Conservation (phyloP, 805 yeast species). For the Ogataea thermomethanolica region DNA sequence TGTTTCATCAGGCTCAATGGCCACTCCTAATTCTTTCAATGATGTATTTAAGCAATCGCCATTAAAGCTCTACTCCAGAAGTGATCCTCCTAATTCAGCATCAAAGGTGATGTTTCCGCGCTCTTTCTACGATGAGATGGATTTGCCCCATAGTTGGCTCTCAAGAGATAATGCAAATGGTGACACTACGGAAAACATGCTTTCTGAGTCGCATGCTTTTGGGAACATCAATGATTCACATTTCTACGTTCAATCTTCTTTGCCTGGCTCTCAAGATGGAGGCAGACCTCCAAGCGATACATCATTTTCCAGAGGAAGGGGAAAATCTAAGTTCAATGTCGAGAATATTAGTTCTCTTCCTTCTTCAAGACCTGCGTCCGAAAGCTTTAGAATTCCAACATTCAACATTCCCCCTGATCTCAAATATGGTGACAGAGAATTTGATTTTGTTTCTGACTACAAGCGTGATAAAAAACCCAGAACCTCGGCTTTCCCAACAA, state of each 20-base stretch:
- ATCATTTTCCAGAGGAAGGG: constrained; percentile 12
- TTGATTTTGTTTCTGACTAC: constrained; percentile 7
- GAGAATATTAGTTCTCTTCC: constrained; percentile 18
- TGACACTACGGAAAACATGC: constrained; percentile 17
- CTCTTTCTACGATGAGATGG: constrained; percentile 16
- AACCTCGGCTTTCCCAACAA: constrained; percentile 13
- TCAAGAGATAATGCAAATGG: constrained; percentile 12
- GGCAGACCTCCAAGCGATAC: constrained; percentile 13
- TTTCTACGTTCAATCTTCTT: constrained; percentile 16
- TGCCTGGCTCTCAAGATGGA: constrained; percentile 20
- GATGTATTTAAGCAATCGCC: constrained; percentile 17
- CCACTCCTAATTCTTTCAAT: constrained; percentile 9
- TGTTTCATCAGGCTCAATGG: constrained; percentile 7
- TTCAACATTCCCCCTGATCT: constrained; percentile 18
- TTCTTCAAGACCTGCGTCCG: constrained; percentile 15
- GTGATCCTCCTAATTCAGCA: constrained; percentile 11
- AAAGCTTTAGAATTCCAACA: constrained; percentile 16
- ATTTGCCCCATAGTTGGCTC: constrained; percentile 14
- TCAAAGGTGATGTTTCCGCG: constrained; percentile 15
- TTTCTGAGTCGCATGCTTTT: constrained; percentile 15
- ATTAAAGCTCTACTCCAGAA: constrained; percentile 12
- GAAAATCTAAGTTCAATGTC: constrained; percentile 10
- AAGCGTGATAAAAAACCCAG: constrained; percentile 9
- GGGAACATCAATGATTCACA: constrained; percentile 16
- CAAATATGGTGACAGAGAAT: constrained; percentile 11